phyloP scores from a whole-genome alignment of 2,329 filamentous ascomycete genomes.

The Bimuria novae-zelandiae region DNA sequence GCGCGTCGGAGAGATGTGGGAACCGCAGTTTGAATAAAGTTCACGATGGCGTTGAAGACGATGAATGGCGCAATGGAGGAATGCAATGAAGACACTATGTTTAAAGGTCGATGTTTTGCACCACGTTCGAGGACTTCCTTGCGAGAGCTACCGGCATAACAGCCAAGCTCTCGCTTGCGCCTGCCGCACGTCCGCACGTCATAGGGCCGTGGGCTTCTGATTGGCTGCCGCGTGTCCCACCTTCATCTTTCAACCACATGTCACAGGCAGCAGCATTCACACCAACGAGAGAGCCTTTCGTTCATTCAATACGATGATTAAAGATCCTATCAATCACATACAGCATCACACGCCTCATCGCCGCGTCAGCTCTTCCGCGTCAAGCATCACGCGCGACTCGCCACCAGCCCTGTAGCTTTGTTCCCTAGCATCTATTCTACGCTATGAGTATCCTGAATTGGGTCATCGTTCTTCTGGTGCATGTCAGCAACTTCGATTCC shows the following conservation, averaged over 20 bases:
- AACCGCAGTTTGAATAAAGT: slow-evolving; percentile 43
- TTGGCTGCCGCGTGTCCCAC: not conserved
- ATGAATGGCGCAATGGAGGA: slow-evolving; percentile 8
- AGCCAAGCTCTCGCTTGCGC: slow-evolving; percentile 14
- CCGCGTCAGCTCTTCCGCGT: not conserved
- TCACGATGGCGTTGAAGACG: slow-evolving; percentile 8
- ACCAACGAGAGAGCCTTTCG: no score
- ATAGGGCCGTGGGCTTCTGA: slow-evolving; percentile 1
- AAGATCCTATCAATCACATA: not conserved
- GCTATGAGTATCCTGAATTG: not conserved
- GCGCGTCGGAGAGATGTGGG: slow-evolving; percentile 35
- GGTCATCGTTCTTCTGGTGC: slow-evolving; percentile 1
- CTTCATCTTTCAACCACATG: not conserved
- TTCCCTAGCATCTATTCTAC: not conserved
- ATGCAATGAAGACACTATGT: slow-evolving; percentile 13
- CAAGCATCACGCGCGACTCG: not conserved
- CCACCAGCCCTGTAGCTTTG: no score
- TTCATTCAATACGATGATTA: not conserved
- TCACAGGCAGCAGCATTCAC: not conserved
- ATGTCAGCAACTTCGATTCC: not conserved
- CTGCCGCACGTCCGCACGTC: slow-evolving; percentile 8
- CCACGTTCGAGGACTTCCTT: slow-evolving; percentile 5
- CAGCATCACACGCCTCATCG: not conserved
- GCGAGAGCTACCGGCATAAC: slow-evolving; percentile 5
- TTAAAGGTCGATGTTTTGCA: slow-evolving; percentile 10